A percentile compares a stretch with the other conserved stretches of the same genome.
These are phyloP conservation scores for Myriangium duriaei DNA, from an alignment of 2,329 filamentous ascomycete genomes.

Conservation along the genomic window DNA sequence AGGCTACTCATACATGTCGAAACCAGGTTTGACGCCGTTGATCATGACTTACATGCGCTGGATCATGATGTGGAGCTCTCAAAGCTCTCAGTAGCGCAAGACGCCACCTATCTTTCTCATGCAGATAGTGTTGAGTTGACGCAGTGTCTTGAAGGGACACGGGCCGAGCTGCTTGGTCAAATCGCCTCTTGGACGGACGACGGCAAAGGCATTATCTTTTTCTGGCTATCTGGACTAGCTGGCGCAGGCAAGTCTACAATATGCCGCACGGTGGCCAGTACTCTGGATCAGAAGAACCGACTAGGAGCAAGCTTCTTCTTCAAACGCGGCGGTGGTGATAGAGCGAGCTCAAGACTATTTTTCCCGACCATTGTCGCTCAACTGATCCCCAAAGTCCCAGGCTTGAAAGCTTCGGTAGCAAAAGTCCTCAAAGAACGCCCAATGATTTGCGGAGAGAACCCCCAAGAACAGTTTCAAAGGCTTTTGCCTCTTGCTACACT, in stretches of 20 bases:
- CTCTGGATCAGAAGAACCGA: conserved; percentile 5
- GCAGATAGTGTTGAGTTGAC: too few species aligned
- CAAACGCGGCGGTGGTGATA: conserved; percentile 10
- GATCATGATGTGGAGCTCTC: too few species aligned
- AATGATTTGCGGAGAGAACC: background rate
- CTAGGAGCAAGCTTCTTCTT: conserved; percentile 17
- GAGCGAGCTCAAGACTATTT: background rate
- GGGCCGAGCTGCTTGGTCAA: background rate
- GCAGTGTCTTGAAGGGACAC: conserved; percentile 1
- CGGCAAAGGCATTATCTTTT: conserved; percentile 14
- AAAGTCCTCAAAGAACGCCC: background rate
- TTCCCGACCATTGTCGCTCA: background rate
- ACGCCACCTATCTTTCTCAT: too few species aligned
- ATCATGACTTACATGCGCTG: too few species aligned
- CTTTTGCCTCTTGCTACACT: background rate
- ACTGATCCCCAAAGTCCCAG: background rate
- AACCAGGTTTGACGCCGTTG: too few species aligned
- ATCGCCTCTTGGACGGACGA: background rate
- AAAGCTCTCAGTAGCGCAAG: too few species aligned
- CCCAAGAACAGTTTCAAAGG: background rate
- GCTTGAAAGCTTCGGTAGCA: background rate
- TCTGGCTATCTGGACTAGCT: conserved; percentile 22
- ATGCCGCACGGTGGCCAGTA: conserved; percentile 18
- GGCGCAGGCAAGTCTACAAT: conserved; percentile 26
- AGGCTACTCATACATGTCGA: too few species aligned